phyloP scores from a whole-genome alignment of 1,139 yeast genomes.

The Yamadazyma sp. region DNA sequence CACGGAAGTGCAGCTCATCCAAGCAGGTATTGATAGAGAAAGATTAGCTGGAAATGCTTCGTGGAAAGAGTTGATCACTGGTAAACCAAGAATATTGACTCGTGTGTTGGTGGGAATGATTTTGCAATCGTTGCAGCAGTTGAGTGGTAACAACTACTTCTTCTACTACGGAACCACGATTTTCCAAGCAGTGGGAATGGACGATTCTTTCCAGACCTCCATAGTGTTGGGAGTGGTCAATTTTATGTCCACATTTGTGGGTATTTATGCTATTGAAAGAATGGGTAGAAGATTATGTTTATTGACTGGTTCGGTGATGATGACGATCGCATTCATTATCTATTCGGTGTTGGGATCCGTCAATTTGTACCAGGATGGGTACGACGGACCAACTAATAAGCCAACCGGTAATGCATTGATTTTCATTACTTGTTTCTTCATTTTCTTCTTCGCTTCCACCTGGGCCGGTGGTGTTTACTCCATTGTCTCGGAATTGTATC shows the following conservation, averaged over 20 bases:
- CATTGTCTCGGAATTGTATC: conserved; percentile 74
- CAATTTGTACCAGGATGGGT: conserved; percentile 53
- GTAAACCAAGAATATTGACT: conserved; percentile 62
- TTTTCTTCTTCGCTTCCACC: conserved; percentile 78
- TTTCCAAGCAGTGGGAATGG: conserved; percentile 71
- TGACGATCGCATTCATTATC: conserved; percentile 58
- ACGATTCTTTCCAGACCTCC: conserved; percentile 72
- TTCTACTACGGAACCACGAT: conserved; percentile 81
- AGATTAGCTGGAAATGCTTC: conserved; percentile 62
- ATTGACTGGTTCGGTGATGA: conserved; percentile 45
- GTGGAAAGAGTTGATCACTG: conserved; percentile 65
- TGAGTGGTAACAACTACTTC: conserved; percentile 79
- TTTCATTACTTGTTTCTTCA: conserved; percentile 72
- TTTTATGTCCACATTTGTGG: conserved; percentile 68
- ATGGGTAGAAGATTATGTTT: conserved; percentile 72
- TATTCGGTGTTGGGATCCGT: conserved; percentile 62
- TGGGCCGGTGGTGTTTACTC: conserved; percentile 87
- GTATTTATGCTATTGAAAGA: conserved; percentile 63
- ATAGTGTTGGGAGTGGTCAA: conserved; percentile 77
- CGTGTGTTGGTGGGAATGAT: conserved; percentile 63
- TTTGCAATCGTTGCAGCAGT: conserved; percentile 70
- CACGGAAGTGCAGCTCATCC: conserved; percentile 58
- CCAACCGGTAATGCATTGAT: conserved; percentile 72
- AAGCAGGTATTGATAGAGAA: conserved; percentile 66
- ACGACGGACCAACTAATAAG: conserved; percentile 26